These are phyloP conservation scores for Xerocomellus intermedius DNA, from an alignment of 768 basidiomycete genomes.

Conservation along the genomic window DNA sequence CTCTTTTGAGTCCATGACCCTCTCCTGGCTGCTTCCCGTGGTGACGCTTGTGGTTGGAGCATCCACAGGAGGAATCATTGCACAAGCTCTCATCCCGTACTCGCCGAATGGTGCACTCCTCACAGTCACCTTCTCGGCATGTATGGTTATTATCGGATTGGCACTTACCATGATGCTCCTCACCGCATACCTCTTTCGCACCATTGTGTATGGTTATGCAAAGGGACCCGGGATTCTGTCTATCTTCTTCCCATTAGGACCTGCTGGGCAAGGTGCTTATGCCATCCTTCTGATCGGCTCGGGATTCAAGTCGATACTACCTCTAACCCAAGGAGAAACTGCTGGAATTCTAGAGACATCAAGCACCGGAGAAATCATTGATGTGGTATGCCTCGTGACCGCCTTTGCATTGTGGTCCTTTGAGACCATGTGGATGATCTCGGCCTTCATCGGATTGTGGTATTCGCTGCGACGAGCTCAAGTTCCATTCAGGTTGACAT, in stretches of 20 bases:
- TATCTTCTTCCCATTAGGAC: conserved; percentile 73
- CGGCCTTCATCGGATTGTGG: conserved; percentile 50
- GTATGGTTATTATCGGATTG: conserved; percentile 56
- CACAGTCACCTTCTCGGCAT: conserved; percentile 53
- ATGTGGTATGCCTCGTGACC: conserved; percentile 45
- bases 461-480: conserved; percentile 39
- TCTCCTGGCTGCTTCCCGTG: conserved; percentile 73
- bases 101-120: conserved; percentile 50
- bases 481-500: conserved; percentile 54
- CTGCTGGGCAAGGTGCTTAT: conserved; percentile 66
- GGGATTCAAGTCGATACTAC: conserved; percentile 39
- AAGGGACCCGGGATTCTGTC: conserved; percentile 49
- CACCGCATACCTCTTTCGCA: conserved; percentile 58
- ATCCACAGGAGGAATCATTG: conserved; percentile 63
- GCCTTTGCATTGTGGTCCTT: conserved; percentile 61
- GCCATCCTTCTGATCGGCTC: conserved; percentile 56
- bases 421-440: conserved; percentile 61
- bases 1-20: conserved; percentile 52
- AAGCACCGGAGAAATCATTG: conserved; percentile 39
- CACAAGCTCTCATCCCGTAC: conserved; percentile 44
- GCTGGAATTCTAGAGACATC: conserved; percentile 35
- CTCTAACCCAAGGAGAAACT: conserved; percentile 33
- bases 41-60: conserved; percentile 71
- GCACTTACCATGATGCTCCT: conserved; percentile 64
- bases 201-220: conserved; percentile 56